Evolutionary conservation across 306 rosid genomes (phyloP), one percentile per base, ranked within the genome.

Genomic region (Spatholobus suberectus): DNA sequence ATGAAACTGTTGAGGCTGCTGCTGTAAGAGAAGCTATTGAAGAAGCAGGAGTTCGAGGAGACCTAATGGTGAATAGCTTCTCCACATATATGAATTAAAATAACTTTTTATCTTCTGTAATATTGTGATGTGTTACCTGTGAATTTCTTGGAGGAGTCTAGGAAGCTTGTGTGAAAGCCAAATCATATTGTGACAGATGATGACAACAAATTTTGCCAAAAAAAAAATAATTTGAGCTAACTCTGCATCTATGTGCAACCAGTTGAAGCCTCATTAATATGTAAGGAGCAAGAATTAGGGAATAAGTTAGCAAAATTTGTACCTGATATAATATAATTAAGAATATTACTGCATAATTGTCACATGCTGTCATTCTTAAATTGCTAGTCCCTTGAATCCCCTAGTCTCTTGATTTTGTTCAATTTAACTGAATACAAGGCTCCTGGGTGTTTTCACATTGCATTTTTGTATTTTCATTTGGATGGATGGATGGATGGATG

Each of bases 41-140:
- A 86, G 95, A 91, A 83, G 95, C 93, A 5, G 95, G 95, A 46
- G 93, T 91, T 83, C 89, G 89, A 37, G 93, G 95, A 67, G 92
- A 89, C 54, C 61, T 91, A 83, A 65, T 88, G 91, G 95, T 91
- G 32, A 88, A 77, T 62, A 26, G 24, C 52, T 62, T 69, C 11
- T 75, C 43, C 57, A 34, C 35, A 12, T 34, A 38, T 47, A 34
- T 73, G 55, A 63, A 43, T 76, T 29, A 17, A 43, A 54, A 41
- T 10, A 14, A 51, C 8, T 0, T 58, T 52, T 70, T 67, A 52
- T 5, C 65, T 37, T 70, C 29, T 73, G 4, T 47, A 40, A 24
- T 41, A 55, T 69, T 6, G 17, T 62, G 62, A 41, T 51, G 35
- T 51, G 18, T 41, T 35, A 8, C 15, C 29, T 38, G 37, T 55